Base-by-base conservation (phyloP, 2,329 filamentous ascomycete species). In the Bipolaris victoriae region DNA sequence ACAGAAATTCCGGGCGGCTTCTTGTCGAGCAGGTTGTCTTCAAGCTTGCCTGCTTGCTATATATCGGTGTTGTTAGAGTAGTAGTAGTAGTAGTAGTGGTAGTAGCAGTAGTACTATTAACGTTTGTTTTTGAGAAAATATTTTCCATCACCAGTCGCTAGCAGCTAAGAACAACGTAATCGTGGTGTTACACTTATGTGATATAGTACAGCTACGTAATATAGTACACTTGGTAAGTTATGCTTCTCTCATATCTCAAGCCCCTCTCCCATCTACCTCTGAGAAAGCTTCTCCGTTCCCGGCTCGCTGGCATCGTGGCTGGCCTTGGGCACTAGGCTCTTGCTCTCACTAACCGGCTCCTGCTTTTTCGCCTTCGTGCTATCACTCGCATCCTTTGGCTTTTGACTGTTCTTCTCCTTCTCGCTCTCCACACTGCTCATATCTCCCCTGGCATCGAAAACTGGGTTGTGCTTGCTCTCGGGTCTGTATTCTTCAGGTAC, bases 251-350 rank as follows among this genome's bases (percentile, higher is more conserved):
- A 15, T 26, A 9, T 18, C 4, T 3, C 24, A 15, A 31, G 40
- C 0, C 26, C n/a, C 15, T 3, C 18, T n/a, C 5, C 10, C 10
- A 5, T 33, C 31, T 57, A 53, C 40, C 47, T 54, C 31, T 39
- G 50, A 16, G 49, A 49, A 20, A 52, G 26, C 29, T 15, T 48
- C 20, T 39, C 47, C 2, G 50, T 52, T 6, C 59, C 55, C 31
- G 20, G 43, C 3, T 57, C 53, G 33, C 73, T 20, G 78, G 74
- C 71, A 64, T 84, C 82, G 63, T 83, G 79, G 60, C 75, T 78
- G 36, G 81, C 79, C 72, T 82, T 84, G 18, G 83, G 82, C 7
- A 85, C 72, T 15, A 81, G 60, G 9, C 71, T 65, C 7, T 81
- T 79, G 39, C 72, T 76, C 70, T 84, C 82, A 48, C 71, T 74